Evolutionary conservation across 2,329 filamentous ascomycete species (phyloP).

Genomic region (Chaetomiaceae sp.): DNA sequence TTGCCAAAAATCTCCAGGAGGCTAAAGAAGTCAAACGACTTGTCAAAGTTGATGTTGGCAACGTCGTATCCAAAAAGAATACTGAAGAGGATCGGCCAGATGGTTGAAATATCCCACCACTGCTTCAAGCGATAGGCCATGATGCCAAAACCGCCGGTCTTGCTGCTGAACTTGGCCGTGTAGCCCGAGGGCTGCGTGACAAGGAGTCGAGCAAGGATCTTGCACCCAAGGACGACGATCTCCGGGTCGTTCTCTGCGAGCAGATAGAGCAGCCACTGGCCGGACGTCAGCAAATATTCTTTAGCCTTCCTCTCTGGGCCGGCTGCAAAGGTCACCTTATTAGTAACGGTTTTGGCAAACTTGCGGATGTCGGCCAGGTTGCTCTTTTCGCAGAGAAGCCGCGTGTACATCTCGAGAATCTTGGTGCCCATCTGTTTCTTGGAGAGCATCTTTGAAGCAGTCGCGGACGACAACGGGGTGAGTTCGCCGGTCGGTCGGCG

Average conservation of each 20-base stretch:
- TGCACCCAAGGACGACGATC: constrained; percentile 73
- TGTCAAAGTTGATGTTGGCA: constrained; percentile 65
- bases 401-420: constrained; percentile 71
- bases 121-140: constrained; percentile 75
- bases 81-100: constrained; percentile 87
- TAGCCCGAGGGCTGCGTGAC: constrained; percentile 78
- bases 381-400: constrained; percentile 69
- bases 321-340: constrained; percentile 60
- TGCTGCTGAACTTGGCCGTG: constrained; percentile 74
- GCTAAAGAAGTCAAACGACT: constrained; percentile 67
- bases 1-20: constrained; percentile 70
- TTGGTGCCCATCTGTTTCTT: constrained; percentile 68
- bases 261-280: constrained; percentile 83
- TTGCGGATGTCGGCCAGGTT: constrained; percentile 69
- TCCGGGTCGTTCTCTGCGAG: constrained; percentile 81
- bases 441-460: constrained; percentile 41
- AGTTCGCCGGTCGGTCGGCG: constrained; percentile 37
- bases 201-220: constrained; percentile 77
- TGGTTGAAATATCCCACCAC: constrained; percentile 80
- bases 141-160: constrained; percentile 82
- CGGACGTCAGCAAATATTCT: constrained; percentile 32
- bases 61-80: constrained; percentile 84
- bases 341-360: constrained; percentile 91
- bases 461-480: constrained; percentile 25
- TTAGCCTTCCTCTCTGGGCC: constrained; percentile 20